phyloP scores from a whole-genome alignment of 805 yeast genomes.

The Saturnispora dispora region DNA sequence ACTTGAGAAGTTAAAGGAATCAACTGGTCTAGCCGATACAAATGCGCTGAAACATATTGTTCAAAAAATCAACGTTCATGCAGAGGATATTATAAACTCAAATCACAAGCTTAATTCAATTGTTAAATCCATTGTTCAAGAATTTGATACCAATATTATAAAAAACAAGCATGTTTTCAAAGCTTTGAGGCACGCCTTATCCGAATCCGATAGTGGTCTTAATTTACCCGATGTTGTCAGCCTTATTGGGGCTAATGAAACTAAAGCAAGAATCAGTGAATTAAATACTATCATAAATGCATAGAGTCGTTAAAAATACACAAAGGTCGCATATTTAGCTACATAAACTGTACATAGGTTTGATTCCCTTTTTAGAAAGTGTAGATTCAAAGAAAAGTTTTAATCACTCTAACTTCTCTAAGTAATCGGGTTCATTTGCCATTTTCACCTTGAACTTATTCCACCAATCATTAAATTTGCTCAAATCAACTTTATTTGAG shows the following conservation, averaged over 20 bases:
- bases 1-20: not conserved
- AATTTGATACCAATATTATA: slow-evolving; percentile 2
- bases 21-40: slow-evolving; percentile 1
- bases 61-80: not conserved
- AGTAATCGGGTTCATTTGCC: slow-evolving; percentile 72
- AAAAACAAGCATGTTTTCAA: slow-evolving; percentile 42
- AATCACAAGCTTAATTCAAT: slow-evolving; percentile 4
- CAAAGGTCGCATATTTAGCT: not conserved
- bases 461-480: slow-evolving; percentile 94
- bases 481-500: slow-evolving; percentile 76
- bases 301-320: not conserved
- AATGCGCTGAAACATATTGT: slow-evolving; percentile 4
- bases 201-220: slow-evolving; percentile 65
- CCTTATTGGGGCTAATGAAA: slow-evolving; percentile 41
- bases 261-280: slow-evolving; percentile 20
- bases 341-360: not conserved
- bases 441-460: slow-evolving; percentile 70
- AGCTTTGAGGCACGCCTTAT: slow-evolving; percentile 54
- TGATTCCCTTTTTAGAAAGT: not conserved
- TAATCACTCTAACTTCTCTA: slow-evolving; percentile 36
- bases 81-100: slow-evolving; percentile 4
- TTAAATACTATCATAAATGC: slow-evolving; percentile 7
- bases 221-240: slow-evolving; percentile 50
- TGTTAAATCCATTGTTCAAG: slow-evolving; percentile 3
- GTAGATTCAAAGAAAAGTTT: not conserved